Base-by-base conservation (phyloP, 306 rosid genomes). In the Lathyrus tuberosus region DNA sequence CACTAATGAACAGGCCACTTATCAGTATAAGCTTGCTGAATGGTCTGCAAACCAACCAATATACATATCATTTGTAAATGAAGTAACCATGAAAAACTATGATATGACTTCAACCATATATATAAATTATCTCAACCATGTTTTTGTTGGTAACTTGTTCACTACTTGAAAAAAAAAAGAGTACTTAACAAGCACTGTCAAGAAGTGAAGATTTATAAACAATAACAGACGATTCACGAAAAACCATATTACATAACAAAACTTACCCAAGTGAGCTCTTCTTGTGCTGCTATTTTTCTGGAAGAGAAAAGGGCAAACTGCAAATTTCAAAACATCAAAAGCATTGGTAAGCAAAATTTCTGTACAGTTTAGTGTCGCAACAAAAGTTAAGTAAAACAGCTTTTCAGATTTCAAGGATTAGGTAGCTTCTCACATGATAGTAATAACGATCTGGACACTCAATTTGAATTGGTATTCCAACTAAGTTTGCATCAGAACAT, bases 401-500 rank as follows among this genome's bases (percentile, higher is more conserved):
- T 56, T 24, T 46, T 70, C 68, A 33, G 61, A 56, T 11, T n/a
- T 62, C 57, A 79, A 67, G 61, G 65, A 60, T 60, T 77, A 65
- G 44, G 10, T 71, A 85, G 52, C 64, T 78, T 65, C 84, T 77
- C 78, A 83, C 99, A 84, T 91, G 99, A 80, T 91, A 91, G 76
- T 83, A 89, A 63, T 38, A 74, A 79, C 42, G 92, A 71, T 70
- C 87, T 0, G 96, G 88, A 72, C 76, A 78, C 84, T 95, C 99
- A 64, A 95, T 77, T 75, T 95, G 89, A 41, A 95, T 92, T 13
- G 99, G 97, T 73, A 91, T 80, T 54, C 75, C 95, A 65, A 89
- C 74, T 88, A 95, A 79, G 87, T 95, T 95, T 65, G 97, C 91
- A 78, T 91, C 99, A 78, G 60, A 81, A 80, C 99, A 95, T 69